A percentile compares a stretch with the other conserved stretches of the same genome.
Evolutionary conservation across 768 basidiomycete genomes (phyloP).

Genomic region (Guyanaporus albipodus): DNA sequence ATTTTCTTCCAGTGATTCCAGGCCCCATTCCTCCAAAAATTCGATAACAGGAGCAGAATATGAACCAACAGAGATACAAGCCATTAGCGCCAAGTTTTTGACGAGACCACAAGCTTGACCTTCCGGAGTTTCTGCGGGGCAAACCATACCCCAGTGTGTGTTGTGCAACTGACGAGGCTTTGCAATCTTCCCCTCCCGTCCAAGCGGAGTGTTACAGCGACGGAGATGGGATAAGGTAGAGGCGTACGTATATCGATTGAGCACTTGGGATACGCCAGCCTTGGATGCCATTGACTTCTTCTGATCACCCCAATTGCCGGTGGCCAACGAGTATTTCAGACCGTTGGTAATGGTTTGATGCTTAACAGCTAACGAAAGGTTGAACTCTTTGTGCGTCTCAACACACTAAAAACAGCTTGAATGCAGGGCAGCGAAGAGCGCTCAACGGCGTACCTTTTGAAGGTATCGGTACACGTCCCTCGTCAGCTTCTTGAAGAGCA

Average conservation of each 20-base stretch:
- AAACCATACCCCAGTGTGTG: conserved; percentile 99
- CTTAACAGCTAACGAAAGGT: conserved; percentile 86
- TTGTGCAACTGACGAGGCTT: conserved; percentile 99
- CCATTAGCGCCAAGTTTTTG: conserved; percentile 96
- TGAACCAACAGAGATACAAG: conserved; percentile 97
- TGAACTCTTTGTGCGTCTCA: conserved; percentile 93
- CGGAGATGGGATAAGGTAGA: conserved; percentile 97
- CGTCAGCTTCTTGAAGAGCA: conserved; percentile 94
- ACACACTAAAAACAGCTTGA: conserved; percentile 64
- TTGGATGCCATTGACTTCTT: conserved; percentile 98
- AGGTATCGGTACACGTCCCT: conserved; percentile 96
- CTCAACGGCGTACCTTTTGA: conserved; percentile 68
- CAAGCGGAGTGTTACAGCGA: conserved; percentile 96
- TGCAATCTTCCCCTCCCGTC: conserved; percentile 97
- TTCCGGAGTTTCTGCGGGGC: conserved; percentile 98
- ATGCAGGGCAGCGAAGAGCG: neutral
- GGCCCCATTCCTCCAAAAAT: conserved; percentile 97
- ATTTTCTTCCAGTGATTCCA: conserved; percentile 93
- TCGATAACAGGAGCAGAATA: conserved; percentile 95
- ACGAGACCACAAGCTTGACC: conserved; percentile 99
- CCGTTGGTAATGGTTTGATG: conserved; percentile 98
- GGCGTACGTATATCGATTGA: conserved; percentile 98
- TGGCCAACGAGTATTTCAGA: conserved; percentile 94
- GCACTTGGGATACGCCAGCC: conserved; percentile 97
- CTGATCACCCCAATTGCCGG: conserved; percentile 99